Base-by-base conservation (phyloP, 2,329 filamentous ascomycete species). In the Whalleya microplaca region DNA sequence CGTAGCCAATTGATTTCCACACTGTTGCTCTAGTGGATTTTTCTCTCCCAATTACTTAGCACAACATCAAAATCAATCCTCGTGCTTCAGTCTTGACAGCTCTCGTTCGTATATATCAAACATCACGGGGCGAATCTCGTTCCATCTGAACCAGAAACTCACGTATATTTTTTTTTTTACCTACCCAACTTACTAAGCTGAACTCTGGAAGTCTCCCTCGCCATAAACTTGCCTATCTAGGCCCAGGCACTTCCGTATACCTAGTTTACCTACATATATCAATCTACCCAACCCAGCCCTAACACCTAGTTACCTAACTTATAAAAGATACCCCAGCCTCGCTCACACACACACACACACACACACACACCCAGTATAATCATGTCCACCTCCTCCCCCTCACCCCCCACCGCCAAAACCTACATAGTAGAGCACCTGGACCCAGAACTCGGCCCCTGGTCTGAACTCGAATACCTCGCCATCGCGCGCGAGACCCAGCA, bases 381-480 rank as follows among this genome's bases (percentile, higher is more conserved):
- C n/a, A n/a, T n/a, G n/a, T n/a, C n/a, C n/a, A n/a, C n/a, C n/a
- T n/a, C n/a, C n/a, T n/a, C 23, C 23, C 23, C 4, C 23, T 27
- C 23, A 27, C 23, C 23, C 9, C 23, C 23, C 23, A 9, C 9
- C 4, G 23, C 9, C 23, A 90, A 92, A 75, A 93, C 87, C 43
- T 97, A 95, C 76, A 90, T 98, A 69, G 93, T 98, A 67, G 94
- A 98, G 80, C 94, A 99, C 76, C 87, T 99, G 63, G 95, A 99
- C 77, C 88, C 91, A 41, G 95, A 99, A 75, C 83, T 99, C 27
- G 95, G 96, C 32, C 84, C 86, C 41, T 99, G 95, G 95, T 98
- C 95, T 21, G 87, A 91, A 62, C 84, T 98, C 51, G 95, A 99
- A 78, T 99, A 99, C 78, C 79, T 86, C 53, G 85, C 89, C 69